Conservation (phyloP, 139 green algal species). For the Gonium pectorale region DNA sequence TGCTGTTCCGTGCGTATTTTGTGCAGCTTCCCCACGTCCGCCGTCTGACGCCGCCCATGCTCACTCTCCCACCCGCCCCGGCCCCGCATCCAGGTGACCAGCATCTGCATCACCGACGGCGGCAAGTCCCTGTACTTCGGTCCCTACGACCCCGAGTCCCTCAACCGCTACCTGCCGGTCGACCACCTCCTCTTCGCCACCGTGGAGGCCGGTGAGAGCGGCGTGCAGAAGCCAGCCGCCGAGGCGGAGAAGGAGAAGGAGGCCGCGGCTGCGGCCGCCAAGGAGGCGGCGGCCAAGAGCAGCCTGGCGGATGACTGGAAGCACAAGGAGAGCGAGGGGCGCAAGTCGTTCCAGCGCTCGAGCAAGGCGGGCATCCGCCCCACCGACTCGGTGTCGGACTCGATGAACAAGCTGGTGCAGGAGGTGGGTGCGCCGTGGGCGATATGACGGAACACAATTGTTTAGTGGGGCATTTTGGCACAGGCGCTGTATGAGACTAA, state of each 20-base stretch:
- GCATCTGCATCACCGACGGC: conserved; percentile 58
- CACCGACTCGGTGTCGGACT: conserved; percentile 5
- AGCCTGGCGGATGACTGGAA: conserved; percentile 19
- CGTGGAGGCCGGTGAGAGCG: conserved; percentile 57
- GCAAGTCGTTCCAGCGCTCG: conserved; percentile 41
- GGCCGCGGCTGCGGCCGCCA: background rate
- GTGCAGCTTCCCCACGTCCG: too few species aligned
- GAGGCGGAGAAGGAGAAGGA: conserved; percentile 4
- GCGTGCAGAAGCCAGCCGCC: conserved; percentile 37
- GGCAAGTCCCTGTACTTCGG: conserved; percentile 61
- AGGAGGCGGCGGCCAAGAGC: background rate
- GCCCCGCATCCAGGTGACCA: conserved; percentile 41
- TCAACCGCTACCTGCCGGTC: conserved; percentile 68
- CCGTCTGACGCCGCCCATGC: too few species aligned
- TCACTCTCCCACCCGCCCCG: too few species aligned
- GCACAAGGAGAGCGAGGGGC: conserved; percentile 1
- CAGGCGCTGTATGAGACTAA: too few species aligned
- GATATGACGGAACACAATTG: too few species aligned
- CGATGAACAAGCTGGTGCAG: conserved; percentile 47
- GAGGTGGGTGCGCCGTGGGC: conserved; percentile 3
- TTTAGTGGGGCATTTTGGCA: too few species aligned
- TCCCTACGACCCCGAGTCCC: conserved; percentile 53
- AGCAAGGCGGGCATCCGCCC: conserved; percentile 29
- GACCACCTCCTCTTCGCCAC: conserved; percentile 66
- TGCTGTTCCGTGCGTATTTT: too few species aligned